phyloP scores from a whole-genome alignment of 2,329 filamentous ascomycete genomes.

The Cytospora piceicola region DNA sequence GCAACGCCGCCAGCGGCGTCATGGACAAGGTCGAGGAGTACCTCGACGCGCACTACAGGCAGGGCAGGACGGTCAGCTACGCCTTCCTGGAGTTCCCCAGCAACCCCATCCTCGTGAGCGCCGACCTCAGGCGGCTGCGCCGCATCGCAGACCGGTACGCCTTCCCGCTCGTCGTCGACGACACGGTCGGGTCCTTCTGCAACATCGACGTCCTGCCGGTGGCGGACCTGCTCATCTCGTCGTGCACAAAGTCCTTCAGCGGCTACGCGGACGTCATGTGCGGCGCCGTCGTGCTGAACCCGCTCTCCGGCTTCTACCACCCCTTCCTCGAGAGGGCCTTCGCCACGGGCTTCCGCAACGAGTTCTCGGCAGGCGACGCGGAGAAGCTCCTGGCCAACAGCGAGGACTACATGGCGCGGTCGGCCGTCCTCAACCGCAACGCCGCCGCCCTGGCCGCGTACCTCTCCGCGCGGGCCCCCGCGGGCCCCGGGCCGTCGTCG shows the following conservation, averaged over 20 bases:
- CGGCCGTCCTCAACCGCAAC: constrained; percentile 58
- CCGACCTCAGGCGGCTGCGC: constrained; percentile 46
- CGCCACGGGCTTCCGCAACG: constrained; percentile 44
- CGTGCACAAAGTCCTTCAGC: constrained; percentile 62
- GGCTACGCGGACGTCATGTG: constrained; percentile 60
- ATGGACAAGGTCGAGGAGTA: constrained; percentile 51
- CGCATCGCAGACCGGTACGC: constrained; percentile 48
- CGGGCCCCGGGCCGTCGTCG: constrained; percentile 32
- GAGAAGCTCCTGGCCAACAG: constrained; percentile 54
- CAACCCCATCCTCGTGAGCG: constrained; percentile 50
- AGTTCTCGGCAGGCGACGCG: constrained; percentile 53
- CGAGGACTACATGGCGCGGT: constrained; percentile 55
- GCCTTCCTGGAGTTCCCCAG: constrained; percentile 55
- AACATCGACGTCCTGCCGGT: constrained; percentile 55
- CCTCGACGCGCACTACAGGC: constrained; percentile 45
- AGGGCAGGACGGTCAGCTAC: constrained; percentile 48
- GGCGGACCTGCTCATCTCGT: constrained; percentile 55
- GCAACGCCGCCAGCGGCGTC: constrained; percentile 43
- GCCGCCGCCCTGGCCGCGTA: constrained; percentile 53
- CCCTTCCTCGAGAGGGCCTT: constrained; percentile 41
- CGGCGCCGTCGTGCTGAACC: constrained; percentile 55
- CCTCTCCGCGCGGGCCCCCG: constrained; percentile 43
- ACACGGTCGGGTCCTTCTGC: constrained; percentile 52
- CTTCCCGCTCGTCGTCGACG: constrained; percentile 53
- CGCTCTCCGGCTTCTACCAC: constrained; percentile 49